Conservation (phyloP, 2,329 filamentous ascomycete species). For the Fusarium hainanense region DNA sequence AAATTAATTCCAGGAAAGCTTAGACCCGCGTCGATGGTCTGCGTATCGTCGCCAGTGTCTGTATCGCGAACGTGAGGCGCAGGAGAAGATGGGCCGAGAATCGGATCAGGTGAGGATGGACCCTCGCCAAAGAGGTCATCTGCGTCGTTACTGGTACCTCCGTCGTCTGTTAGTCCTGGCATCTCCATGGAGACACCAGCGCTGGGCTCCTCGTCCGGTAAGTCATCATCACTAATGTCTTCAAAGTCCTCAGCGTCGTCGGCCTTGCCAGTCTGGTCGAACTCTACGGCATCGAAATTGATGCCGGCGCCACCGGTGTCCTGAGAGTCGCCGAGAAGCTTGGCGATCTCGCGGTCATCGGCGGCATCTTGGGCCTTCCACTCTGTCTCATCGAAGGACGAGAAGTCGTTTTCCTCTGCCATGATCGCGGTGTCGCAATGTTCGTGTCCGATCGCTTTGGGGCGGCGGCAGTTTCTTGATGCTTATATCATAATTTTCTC, state of each 20-base stretch:
- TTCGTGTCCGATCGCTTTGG: conserved; percentile 41
- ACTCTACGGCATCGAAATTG: conserved; percentile 58
- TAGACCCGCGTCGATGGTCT: conserved; percentile 47
- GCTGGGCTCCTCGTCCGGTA: conserved; percentile 77
- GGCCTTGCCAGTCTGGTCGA: conserved; percentile 81
- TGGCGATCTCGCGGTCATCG: conserved; percentile 61
- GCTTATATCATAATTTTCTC: conserved; percentile 46
- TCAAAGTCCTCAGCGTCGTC: conserved; percentile 92
- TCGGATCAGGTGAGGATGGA: conserved; percentile 61
- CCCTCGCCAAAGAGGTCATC: conserved; percentile 78
- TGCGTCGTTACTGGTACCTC: conserved; percentile 67
- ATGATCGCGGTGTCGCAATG: conserved; percentile 47
- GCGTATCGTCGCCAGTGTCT: conserved; percentile 51
- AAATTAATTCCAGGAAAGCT: conserved; percentile 60
- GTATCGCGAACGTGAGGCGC: conserved; percentile 56
- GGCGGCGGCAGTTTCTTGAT: conserved; percentile 32
- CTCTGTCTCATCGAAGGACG: conserved; percentile 50
- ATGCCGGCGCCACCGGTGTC: conserved; percentile 53
- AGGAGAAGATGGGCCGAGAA: conserved; percentile 58
- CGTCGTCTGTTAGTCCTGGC: conserved; percentile 69
- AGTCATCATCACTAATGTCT: conserved; percentile 91
- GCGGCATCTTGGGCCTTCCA: conserved; percentile 59
- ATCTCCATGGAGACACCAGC: conserved; percentile 58
- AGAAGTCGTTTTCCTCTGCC: conserved; percentile 50
- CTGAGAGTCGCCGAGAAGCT: conserved; percentile 57